Percentiles rank a stretch among this genome's conserved stretches.
Evolutionary conservation across 1,139 yeast genomes (phyloP).

Genomic region (Debaryomycetaceae sp.): DNA sequence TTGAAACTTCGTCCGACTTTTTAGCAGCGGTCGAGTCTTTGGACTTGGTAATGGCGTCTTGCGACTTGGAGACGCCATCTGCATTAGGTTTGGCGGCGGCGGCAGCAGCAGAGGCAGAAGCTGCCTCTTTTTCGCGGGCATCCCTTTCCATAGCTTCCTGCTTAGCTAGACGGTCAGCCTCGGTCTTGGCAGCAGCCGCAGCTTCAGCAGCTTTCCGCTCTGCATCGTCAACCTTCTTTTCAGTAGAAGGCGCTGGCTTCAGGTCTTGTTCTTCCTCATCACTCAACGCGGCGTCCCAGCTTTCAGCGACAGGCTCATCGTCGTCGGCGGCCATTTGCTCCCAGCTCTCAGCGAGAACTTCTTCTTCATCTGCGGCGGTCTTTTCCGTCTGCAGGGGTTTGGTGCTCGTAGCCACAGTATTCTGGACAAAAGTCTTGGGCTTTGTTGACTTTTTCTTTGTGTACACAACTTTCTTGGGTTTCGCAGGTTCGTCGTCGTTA

Average conservation of each 20-base stretch:
- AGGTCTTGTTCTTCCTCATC: conserved; percentile 9
- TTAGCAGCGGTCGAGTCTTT: conserved; percentile 5
- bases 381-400: conserved; percentile 8
- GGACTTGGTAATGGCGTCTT: conserved; percentile 22
- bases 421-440: conserved; percentile 25
- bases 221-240: conserved; percentile 6
- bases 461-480: conserved; percentile 67
- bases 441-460: conserved; percentile 57
- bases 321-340: conserved; percentile 51
- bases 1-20: conserved; percentile 8
- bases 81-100: conserved; percentile 11
- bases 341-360: conserved; percentile 54
- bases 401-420: conserved; percentile 7
- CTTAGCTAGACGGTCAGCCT: conserved; percentile 7
- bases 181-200: conserved; percentile 9
- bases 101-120: conserved; percentile 10
- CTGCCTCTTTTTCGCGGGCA: conserved; percentile 8
- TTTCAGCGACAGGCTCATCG: conserved; percentile 34
- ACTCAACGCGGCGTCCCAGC: conserved; percentile 33
- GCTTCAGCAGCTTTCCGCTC: conserved; percentile 7
- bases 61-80: conserved; percentile 13
- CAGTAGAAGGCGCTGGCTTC: conserved; percentile 4
- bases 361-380: conserved; percentile 21
- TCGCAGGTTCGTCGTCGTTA: conserved; percentile 25
- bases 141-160: conserved; percentile 1